Evolutionary conservation across 2,329 filamentous ascomycete species (phyloP).

Genomic region (Dryadomyces quercivorus): DNA sequence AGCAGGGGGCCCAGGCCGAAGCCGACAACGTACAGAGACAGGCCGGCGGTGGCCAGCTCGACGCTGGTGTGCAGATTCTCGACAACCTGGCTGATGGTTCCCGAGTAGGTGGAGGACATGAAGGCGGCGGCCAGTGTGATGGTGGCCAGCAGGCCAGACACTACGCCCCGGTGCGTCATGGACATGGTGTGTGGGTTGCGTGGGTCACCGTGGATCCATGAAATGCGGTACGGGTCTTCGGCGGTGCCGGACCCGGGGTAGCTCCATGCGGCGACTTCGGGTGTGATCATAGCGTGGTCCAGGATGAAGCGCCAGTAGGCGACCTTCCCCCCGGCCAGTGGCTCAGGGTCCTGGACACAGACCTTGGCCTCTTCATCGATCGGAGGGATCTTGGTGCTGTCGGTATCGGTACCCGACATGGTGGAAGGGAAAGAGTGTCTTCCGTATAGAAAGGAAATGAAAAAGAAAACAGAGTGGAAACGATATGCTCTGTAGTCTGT

Average conservation of each 20-base stretch:
- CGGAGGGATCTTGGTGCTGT: not conserved
- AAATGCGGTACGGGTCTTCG: not conserved
- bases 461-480: no score
- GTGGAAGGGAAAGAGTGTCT: no score
- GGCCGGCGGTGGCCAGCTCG: conserved; percentile 14
- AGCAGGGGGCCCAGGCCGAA: conserved; percentile 46
- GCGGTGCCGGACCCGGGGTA: not conserved
- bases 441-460: no score
- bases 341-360: not conserved
- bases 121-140: conserved; percentile 2
- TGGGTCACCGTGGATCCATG: not conserved
- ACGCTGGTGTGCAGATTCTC: not conserved
- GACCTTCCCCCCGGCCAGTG: not conserved
- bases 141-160: not conserved
- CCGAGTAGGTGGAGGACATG: not conserved
- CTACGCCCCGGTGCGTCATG: not conserved
- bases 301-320: conserved; percentile 2
- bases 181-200: not conserved
- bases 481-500: no score
- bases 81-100: not conserved
- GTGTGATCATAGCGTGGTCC: not conserved
- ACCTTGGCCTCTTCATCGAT: not conserved
- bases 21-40: conserved; percentile 41
- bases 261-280: not conserved
- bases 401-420: conserved; percentile 1